These are phyloP conservation scores for Talaromyces sp. DNA, from an alignment of 2,329 filamentous ascomycete species.

Conservation along the genomic window DNA sequence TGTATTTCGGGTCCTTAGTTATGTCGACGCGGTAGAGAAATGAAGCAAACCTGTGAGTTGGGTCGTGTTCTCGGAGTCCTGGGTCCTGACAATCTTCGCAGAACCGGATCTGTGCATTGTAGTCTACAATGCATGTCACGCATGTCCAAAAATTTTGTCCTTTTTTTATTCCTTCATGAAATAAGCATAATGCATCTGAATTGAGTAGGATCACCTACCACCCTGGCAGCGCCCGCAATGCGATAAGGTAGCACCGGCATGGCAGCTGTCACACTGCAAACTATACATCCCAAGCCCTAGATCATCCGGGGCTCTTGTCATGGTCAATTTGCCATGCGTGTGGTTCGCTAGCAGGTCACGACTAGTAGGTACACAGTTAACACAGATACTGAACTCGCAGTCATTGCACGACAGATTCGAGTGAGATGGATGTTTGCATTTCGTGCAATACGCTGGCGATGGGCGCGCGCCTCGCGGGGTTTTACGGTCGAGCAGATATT, in stretches of 20 bases:
- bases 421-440: constrained; percentile 16
- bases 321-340: constrained; percentile 12
- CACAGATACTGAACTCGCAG: constrained; percentile 15
- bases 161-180: constrained; percentile 6
- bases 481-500: constrained; percentile 14
- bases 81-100: constrained; percentile 13
- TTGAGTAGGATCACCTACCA: not conserved
- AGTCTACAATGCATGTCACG: constrained; percentile 16
- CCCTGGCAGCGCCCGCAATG: constrained; percentile 15
- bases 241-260: constrained; percentile 13
- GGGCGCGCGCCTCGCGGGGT: constrained; percentile 12
- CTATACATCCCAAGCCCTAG: constrained; percentile 9
- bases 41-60: constrained; percentile 15
- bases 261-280: constrained; percentile 12
- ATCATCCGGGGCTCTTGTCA: constrained; percentile 15
- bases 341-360: constrained; percentile 12
- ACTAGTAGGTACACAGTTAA: constrained; percentile 13
- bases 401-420: constrained; percentile 10
- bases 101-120: constrained; percentile 17
- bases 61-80: constrained; percentile 11
- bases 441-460: constrained; percentile 5
- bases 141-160: constrained; percentile 16
- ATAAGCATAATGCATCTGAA: not conserved
- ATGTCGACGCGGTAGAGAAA: constrained; percentile 17
- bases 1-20: constrained; percentile 15